Percentiles rank a stretch among this genome's conserved stretches.
These are phyloP conservation scores for Amaranthus cruentus DNA, from an alignment of 148 eudicot genomes.

Conservation along the genomic window DNA sequence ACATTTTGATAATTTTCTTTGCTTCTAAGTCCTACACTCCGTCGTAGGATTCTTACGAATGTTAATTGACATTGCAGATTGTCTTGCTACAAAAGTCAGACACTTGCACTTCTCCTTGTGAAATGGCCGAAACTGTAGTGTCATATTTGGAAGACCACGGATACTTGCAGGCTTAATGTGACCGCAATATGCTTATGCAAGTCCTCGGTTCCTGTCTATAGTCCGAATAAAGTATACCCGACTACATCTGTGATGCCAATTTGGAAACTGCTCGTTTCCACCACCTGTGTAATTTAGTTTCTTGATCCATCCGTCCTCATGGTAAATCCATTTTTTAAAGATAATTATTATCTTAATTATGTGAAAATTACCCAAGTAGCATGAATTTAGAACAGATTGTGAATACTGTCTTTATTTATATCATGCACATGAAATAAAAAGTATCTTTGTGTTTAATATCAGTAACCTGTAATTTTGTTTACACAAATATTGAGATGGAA, in stretches of 20 bases:
- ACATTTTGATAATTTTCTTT: neutral
- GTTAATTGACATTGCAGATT: conserved; percentile 42
- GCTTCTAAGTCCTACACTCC: neutral
- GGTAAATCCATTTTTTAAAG: conserved; percentile 5
- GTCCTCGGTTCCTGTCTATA: conserved; percentile 2
- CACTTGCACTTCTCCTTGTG: conserved; percentile 47
- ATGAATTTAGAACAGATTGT: conserved; percentile 5
- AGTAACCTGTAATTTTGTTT: neutral
- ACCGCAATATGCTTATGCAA: neutral
- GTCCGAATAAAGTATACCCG: conserved; percentile 6
- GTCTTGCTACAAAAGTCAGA: conserved; percentile 48
- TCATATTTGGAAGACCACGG: conserved; percentile 70
- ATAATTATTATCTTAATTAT: conserved; percentile 3
- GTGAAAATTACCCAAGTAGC: conserved; percentile 4
- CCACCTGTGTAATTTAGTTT: neutral
- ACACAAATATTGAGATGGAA: too few relatives aligned
- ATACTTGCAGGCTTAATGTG: conserved; percentile 46
- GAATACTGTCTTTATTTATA: neutral
- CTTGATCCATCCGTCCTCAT: neutral
- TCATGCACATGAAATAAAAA: conserved; percentile 3
- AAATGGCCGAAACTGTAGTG: conserved; percentile 59
- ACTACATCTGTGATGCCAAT: neutral
- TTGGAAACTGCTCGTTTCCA: conserved; percentile 34
- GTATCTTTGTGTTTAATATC: neutral
- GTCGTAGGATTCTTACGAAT: neutral